Percentiles rank a stretch among this genome's conserved stretches.
Evolutionary conservation across 2,329 filamentous ascomycete genomes (phyloP).

Genomic region (Curvularia sp.): DNA sequence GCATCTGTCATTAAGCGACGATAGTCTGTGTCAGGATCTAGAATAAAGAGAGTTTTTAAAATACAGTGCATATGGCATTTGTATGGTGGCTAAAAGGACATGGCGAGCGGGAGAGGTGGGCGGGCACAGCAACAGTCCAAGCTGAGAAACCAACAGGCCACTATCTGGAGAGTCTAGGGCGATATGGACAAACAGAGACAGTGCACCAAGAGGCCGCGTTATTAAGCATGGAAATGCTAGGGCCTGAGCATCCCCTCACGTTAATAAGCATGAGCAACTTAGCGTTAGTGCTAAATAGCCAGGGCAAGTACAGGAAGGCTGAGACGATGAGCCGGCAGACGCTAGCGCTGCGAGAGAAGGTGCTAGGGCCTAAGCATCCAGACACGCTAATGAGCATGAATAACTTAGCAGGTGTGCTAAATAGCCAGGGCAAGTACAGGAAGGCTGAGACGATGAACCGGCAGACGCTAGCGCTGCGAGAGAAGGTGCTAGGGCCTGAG

Average conservation of each 20-base stretch:
- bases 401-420: not conserved
- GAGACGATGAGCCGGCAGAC: no score
- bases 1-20: no score
- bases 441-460: not conserved
- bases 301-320: no score
- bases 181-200: not conserved
- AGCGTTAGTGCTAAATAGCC: not conserved
- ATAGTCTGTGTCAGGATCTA: not conserved
- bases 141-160: not conserved
- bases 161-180: not conserved
- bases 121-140: no score
- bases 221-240: constrained; percentile 10
- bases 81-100: not conserved
- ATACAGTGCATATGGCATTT: not conserved
- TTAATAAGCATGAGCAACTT: not conserved
- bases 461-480: not conserved
- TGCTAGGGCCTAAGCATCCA: not conserved
- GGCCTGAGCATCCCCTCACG: not conserved
- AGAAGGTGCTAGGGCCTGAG: constrained; percentile 11
- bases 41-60: not conserved
- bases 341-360: no score
- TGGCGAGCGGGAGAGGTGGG: not conserved
- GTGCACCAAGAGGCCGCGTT: not conserved
- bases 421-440: not conserved
- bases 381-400: not conserved